phyloP scores from a whole-genome alignment of 2,329 filamentous ascomycete genomes.

The Triangularia setosa region DNA sequence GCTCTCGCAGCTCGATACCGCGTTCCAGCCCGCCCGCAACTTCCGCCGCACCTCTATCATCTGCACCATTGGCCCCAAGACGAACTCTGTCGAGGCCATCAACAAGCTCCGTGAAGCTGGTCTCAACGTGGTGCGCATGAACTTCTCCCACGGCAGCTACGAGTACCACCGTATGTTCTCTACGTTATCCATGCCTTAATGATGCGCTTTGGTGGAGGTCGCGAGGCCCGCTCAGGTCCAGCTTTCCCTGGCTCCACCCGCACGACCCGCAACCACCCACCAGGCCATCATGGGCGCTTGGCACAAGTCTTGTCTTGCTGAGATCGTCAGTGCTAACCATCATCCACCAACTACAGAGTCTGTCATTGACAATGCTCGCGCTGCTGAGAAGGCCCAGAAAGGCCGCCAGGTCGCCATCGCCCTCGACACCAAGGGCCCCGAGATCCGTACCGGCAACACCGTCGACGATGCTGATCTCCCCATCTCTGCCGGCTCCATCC shows the following conservation, averaged over 20 bases:
- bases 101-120: slow-evolving; percentile 87
- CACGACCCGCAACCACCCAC: not conserved
- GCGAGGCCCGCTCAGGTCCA: slow-evolving; percentile 3
- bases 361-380: slow-evolving; percentile 91
- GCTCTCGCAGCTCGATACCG: slow-evolving; percentile 75
- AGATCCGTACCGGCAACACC: slow-evolving; percentile 61
- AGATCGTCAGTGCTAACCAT: slow-evolving; percentile 51
- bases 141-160: slow-evolving; percentile 94
- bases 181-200: not conserved
- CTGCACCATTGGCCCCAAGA: slow-evolving; percentile 98
- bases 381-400: slow-evolving; percentile 71
- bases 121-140: slow-evolving; percentile 99
- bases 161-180: slow-evolving; percentile 51
- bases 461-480: slow-evolving; percentile 78
- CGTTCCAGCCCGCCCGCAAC: slow-evolving; percentile 80
- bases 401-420: slow-evolving; percentile 95
- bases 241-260: not conserved
- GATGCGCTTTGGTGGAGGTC: slow-evolving; percentile 5
- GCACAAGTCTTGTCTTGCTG: not conserved
- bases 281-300: not conserved
- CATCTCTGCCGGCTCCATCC: slow-evolving; percentile 74
- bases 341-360: slow-evolving; percentile 60
- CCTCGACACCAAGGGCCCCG: slow-evolving; percentile 67
- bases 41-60: slow-evolving; percentile 98
- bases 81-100: slow-evolving; percentile 95